phyloP scores from a whole-genome alignment of 2,329 filamentous ascomycete species.

The Penicillium sp. region DNA sequence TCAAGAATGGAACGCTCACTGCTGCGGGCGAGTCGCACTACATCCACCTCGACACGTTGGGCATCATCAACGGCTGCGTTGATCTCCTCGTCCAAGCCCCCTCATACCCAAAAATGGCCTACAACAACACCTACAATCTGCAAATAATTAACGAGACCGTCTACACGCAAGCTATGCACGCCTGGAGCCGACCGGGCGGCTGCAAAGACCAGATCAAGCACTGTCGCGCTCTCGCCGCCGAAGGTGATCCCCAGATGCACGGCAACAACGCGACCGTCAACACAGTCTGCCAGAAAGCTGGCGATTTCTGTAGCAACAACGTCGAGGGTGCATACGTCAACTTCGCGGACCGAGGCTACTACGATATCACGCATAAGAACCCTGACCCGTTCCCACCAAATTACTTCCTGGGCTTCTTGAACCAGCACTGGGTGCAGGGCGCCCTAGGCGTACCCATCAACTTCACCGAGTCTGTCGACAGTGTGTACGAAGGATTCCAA shows the following conservation, averaged over 20 bases:
- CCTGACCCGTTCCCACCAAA: constrained; percentile 56
- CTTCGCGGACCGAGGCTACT: constrained; percentile 53
- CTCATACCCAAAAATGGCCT: constrained; percentile 54
- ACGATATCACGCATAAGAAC: constrained; percentile 57
- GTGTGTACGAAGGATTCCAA: constrained; percentile 51
- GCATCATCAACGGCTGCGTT: constrained; percentile 60
- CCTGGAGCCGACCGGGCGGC: constrained; percentile 50
- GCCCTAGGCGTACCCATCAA: constrained; percentile 63
- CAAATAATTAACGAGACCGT: constrained; percentile 52
- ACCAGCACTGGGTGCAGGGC: constrained; percentile 57
- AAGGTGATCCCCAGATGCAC: constrained; percentile 53
- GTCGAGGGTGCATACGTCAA: constrained; percentile 50
- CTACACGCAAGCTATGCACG: constrained; percentile 49
- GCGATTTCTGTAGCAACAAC: constrained; percentile 47
- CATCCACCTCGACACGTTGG: constrained; percentile 54
- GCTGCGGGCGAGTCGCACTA: constrained; percentile 31
- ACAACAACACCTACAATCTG: constrained; percentile 63
- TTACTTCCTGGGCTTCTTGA: constrained; percentile 59
- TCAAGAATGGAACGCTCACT: constrained; percentile 33
- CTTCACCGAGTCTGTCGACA: constrained; percentile 50
- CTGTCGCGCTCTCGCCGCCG: constrained; percentile 51
- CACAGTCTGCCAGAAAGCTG: constrained; percentile 46
- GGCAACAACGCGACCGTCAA: constrained; percentile 51
- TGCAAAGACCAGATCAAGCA: constrained; percentile 56
- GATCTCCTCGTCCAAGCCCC: constrained; percentile 53